Evolutionary conservation across 1,284 basidiomycete species (phyloP).

Genomic region (Leucocoprinus gongylophorus): DNA sequence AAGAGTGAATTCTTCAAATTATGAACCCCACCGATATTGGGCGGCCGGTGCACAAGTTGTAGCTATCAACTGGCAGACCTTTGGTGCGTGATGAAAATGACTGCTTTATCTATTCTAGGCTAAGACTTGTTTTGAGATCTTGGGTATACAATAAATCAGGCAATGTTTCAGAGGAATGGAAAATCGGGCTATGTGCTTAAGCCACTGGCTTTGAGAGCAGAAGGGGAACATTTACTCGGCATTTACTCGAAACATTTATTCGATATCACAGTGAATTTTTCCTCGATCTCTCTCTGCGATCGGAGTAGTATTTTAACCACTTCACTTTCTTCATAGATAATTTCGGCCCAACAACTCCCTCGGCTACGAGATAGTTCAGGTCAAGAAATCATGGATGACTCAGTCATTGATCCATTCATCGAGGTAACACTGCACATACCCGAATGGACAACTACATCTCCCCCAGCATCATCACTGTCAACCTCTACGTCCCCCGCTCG

Average conservation of each 20-base stretch:
- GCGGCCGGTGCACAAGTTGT: slow-evolving; percentile 89
- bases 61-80: slow-evolving; percentile 97
- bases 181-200: slow-evolving; percentile 89
- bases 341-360: slow-evolving; percentile 93
- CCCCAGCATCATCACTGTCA: slow-evolving; percentile 42
- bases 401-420: slow-evolving; percentile 28
- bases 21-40: slow-evolving; percentile 88
- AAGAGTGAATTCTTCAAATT: slow-evolving; percentile 83
- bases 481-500: slow-evolving; percentile 20
- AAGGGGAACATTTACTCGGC: slow-evolving; percentile 53
- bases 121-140: slow-evolving; percentile 48
- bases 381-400: slow-evolving; percentile 55
- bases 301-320: too few relatives aligned
- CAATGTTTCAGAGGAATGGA: slow-evolving; percentile 90
- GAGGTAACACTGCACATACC: slow-evolving; percentile 29
- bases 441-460: slow-evolving; percentile 49
- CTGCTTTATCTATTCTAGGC: neutral
- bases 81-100: slow-evolving; percentile 43
- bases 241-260: slow-evolving; percentile 55
- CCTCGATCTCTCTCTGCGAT: neutral
- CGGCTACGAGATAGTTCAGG: slow-evolving; percentile 61
- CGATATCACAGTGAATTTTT: slow-evolving; percentile 41
- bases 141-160: slow-evolving; percentile 87
- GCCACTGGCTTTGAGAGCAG: slow-evolving; percentile 67
- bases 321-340: slow-evolving; percentile 40